These are phyloP conservation scores for Debaryomyces sp. DNA, from an alignment of 1,139 yeast species.

Conservation along the genomic window DNA sequence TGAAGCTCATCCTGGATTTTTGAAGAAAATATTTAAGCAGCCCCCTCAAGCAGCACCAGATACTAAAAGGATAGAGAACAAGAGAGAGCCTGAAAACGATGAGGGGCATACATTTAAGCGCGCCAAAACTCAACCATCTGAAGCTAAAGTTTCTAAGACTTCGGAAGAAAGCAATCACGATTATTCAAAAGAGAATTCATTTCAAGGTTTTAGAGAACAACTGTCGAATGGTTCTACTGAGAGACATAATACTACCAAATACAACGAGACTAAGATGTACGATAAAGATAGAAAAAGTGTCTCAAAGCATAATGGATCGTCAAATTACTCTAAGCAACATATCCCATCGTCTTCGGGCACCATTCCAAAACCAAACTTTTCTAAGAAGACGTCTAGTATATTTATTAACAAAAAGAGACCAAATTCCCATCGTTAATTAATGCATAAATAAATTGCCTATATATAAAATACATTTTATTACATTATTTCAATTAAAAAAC, in stretches of 20 bases:
- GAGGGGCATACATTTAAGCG: not conserved
- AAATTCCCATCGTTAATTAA: not conserved
- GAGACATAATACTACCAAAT: not conserved
- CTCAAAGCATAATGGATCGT: not conserved
- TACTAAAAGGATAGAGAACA: not conserved
- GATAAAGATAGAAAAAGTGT: not conserved
- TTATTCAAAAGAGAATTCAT: not conserved
- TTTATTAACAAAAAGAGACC: slow-evolving; percentile 17
- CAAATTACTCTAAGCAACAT: not conserved
- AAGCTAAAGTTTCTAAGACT: not conserved
- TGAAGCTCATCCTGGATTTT: slow-evolving; percentile 43
- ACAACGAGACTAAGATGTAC: not conserved
- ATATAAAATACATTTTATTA: not conserved
- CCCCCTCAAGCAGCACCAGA: not conserved
- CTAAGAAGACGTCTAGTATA: slow-evolving; percentile 16
- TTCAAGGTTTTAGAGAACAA: not conserved
- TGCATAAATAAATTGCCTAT: slow-evolving; percentile 2
- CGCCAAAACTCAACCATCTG: not conserved
- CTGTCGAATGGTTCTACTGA: not conserved
- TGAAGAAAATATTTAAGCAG: slow-evolving; percentile 15
- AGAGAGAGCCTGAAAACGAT: not conserved
- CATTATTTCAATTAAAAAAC: not conserved
- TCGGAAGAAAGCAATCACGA: not conserved
- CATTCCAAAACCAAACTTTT: slow-evolving; percentile 16
- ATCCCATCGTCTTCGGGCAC: slow-evolving; percentile 21